Base-by-base conservation (phyloP, 306 rosid species). In the Cicer arietinum region DNA sequence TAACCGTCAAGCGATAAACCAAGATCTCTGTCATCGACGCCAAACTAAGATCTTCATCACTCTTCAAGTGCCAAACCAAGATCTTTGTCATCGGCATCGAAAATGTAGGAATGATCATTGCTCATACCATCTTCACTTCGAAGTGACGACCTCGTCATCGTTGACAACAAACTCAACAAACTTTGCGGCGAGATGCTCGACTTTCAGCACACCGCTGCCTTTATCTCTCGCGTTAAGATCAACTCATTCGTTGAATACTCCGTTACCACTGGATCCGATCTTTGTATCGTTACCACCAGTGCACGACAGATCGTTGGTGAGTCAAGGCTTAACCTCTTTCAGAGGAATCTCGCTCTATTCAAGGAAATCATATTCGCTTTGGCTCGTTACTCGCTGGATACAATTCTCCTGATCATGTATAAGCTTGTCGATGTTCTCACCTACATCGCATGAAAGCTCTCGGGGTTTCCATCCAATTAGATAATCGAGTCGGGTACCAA, bases 161-260 rank as follows among this genome's bases (percentile, higher is more conserved):
- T 91, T 60, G 97, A 93, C 66, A 77, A 83, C 82, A 73, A 81
- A 20, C 77, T 94, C 44, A 88, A 91, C 18, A 93, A 89, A 80
- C 90, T 91, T 74, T 97, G 92, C 1, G 98, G 98, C 37, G 98
- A 93, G 90, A 91, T 91, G 96, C 94, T 93, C 10, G 97, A 93
- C 30, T 88, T 93, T 78, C 94, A 89, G 73, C 96, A 89, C 80
- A 95, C 97, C 73, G 95, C 93, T 13, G 98, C 94, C 67, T 91
- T 93, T 69, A 92, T 93, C 63, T 97, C 97, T 37, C 94, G 96
- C 71, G 89, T 96, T 45, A 88, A 83, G 82, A 94, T 94, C 85
- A 14, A 16, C 59, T 86, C 97, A 66, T 88, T 93, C 56, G 78
- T 83, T 1, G 94, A 91, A 41, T 93, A 86, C 84, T 71, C 89